Base-by-base conservation (phyloP, 805 yeast genomes). In the Citeromyces matritensis region DNA sequence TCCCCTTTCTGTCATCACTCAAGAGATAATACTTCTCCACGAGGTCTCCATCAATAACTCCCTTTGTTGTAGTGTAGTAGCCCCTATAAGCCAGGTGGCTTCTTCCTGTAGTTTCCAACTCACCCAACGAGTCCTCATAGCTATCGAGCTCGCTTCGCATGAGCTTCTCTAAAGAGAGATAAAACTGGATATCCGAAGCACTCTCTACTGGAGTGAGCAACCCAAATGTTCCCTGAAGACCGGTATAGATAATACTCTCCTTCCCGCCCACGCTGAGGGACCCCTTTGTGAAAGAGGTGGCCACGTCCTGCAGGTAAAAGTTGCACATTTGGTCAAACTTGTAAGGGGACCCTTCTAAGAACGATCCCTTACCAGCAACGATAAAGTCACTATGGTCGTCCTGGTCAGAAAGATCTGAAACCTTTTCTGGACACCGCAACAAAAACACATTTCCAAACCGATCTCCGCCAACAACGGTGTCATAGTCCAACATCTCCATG, bases 21-120 rank as follows among this genome's bases (percentile, higher is more conserved):
- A 69, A 46, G 7, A 48, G 43, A 30, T 45, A 51, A 43, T 58
- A 81, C 27, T 52, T 48, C 42, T 84, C 95, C 30, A 88, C 58
- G 10, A 82, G 57, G 47, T 91, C 97, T 7, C 98, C 98, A 53
- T 91, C 96, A 26, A 91, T 63, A 3, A 80, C 73, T 31, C 71
- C 65, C 39, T 73, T 76, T 2, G 65, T 68, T 0, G 96, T 95
- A n/a, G 70, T 73, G 48, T 83, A 84, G 44, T 77, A 79, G 32
- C 96, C 65, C 34, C 96, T 56, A 47, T 64, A 86, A 35, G 65
- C 66, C 38, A 69, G 36, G 35, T 75, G 81, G 38, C 78, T 79
- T 35, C 91, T 61, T 0, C 78, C 88, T 3, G 74, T 59, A 7
- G 21, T 17, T 17, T 17, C 21, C 21, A 17, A 17, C 21, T 17